A percentile compares a stretch with the other conserved stretches of the same genome.
phyloP scores from a whole-genome alignment of 2,329 filamentous ascomycete species.

The Chaetomium sp. region DNA sequence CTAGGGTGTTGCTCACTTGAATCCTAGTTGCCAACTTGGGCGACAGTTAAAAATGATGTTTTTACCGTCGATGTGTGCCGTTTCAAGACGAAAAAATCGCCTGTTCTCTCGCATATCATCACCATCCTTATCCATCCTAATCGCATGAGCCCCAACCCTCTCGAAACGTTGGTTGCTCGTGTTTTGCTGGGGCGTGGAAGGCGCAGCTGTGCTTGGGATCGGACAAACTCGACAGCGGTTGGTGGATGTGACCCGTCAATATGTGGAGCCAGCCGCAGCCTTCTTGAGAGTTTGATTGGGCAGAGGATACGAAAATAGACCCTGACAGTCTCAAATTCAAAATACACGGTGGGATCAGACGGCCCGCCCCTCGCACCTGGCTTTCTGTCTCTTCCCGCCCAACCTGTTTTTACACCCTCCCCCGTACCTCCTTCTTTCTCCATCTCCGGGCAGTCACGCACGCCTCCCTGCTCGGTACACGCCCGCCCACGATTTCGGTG shows the following conservation, averaged over 20 bases:
- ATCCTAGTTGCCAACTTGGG: background rate
- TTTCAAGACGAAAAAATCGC: background rate
- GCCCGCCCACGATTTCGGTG: constrained; percentile 35
- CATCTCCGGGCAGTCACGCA: constrained; percentile 32
- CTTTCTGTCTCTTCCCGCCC: constrained; percentile 13
- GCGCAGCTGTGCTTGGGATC: constrained; percentile 7
- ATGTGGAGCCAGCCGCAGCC: background rate
- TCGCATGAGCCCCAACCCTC: background rate
- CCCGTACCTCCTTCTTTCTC: constrained; percentile 28
- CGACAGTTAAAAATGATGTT: background rate
- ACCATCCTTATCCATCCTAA: background rate
- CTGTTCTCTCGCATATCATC: background rate
- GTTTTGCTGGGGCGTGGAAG: constrained; percentile 1
- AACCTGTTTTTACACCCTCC: constrained; percentile 29
- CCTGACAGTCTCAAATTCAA: background rate
- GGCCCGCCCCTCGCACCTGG: constrained; percentile 12
- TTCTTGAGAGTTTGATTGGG: background rate
- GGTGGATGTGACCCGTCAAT: background rate
- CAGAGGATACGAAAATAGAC: background rate
- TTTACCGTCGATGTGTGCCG: background rate
- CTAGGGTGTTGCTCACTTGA: no score
- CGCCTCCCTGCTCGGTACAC: constrained; percentile 37
- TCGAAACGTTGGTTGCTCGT: constrained; percentile 3
- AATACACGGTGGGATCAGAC: constrained; percentile 11
- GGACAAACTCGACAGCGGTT: background rate